A percentile compares a stretch with the other conserved stretches of the same genome.
These are phyloP conservation scores for Blastobotrys capitulatus DNA, from an alignment of 1,139 yeast genomes.

Conservation along the genomic window DNA sequence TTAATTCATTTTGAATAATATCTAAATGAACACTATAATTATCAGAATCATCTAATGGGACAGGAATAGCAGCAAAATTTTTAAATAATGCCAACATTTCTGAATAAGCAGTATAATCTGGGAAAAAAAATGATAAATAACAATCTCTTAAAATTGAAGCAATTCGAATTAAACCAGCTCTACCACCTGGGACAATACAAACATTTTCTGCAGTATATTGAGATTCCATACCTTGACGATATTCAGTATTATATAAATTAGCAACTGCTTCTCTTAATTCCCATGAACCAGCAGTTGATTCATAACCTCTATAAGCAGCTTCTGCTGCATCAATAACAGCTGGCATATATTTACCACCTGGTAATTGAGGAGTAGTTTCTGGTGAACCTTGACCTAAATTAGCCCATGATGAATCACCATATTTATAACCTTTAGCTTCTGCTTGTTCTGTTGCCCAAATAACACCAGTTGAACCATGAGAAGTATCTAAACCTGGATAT, in stretches of 20 bases:
- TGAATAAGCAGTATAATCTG: constrained; percentile 70
- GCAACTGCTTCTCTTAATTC: constrained; percentile 60
- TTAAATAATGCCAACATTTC: constrained; percentile 64
- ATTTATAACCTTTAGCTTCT: constrained; percentile 51
- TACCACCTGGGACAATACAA: constrained; percentile 65
- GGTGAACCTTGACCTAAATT: constrained; percentile 71
- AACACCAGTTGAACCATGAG: constrained; percentile 62
- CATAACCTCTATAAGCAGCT: constrained; percentile 52
- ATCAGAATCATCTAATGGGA: constrained; percentile 56
- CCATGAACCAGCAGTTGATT: constrained; percentile 59
- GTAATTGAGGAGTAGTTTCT: constrained; percentile 54
- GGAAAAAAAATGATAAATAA: constrained; percentile 57
- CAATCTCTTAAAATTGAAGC: constrained; percentile 61
- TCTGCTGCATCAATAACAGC: constrained; percentile 44
- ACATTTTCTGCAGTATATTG: constrained; percentile 62
- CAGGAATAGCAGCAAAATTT: constrained; percentile 64
- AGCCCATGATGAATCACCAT: constrained; percentile 50
- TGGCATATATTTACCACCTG: constrained; percentile 59
- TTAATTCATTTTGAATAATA: constrained; percentile 50
- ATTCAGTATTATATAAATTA: constrained; percentile 51
- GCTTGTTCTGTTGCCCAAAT: constrained; percentile 69
- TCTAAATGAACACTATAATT: constrained; percentile 56
- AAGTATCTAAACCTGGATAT: constrained; percentile 58
- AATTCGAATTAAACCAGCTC: constrained; percentile 63
- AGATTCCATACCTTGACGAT: constrained; percentile 46